phyloP scores from a whole-genome alignment of 108 stramenopile genomes.

The Stephanodiscus minutulus region DNA sequence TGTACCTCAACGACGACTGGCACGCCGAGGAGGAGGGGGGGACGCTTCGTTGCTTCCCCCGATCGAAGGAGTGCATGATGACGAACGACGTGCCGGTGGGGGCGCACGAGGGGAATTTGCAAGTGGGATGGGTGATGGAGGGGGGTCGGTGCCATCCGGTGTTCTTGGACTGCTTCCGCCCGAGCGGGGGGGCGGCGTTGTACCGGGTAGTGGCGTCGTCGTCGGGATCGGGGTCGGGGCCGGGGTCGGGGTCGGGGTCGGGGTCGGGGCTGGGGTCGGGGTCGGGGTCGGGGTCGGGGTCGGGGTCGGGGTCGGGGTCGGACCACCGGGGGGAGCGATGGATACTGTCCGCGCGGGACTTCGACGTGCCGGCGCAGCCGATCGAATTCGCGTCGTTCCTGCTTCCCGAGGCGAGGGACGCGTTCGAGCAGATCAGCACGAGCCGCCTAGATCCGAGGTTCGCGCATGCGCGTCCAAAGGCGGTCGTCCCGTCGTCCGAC shows the following conservation, averaged over 20 bases:
- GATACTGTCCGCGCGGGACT: conserved; percentile 30
- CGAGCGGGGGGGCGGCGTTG: conserved; percentile 20
- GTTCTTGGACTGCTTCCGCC: conserved; percentile 43
- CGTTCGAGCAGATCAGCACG: conserved; percentile 52
- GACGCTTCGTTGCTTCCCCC: conserved; percentile 40
- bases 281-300: background rate
- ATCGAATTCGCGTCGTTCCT: conserved; percentile 43
- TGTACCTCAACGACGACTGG: conserved; percentile 56
- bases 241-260: conserved; percentile 13
- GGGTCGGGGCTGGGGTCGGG: no score
- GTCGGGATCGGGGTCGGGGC: background rate
- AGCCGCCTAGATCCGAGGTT: conserved; percentile 42
- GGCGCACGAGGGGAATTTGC: conserved; percentile 55
- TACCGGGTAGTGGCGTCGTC: conserved; percentile 19
- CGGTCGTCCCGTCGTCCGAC: no score
- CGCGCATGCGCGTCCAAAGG: no score
- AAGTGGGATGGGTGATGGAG: conserved; percentile 55
- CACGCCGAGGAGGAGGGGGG: conserved; percentile 44
- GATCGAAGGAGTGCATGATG: conserved; percentile 1
- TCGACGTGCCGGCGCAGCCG: conserved; percentile 50
- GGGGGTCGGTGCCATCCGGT: conserved; percentile 33
- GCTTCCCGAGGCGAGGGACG: conserved; percentile 3
- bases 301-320: background rate
- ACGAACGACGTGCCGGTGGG: conserved; percentile 20
- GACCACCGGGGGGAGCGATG: conserved; percentile 1